Conservation (phyloP, 768 basidiomycete genomes). For the Russula olivacea region DNA sequence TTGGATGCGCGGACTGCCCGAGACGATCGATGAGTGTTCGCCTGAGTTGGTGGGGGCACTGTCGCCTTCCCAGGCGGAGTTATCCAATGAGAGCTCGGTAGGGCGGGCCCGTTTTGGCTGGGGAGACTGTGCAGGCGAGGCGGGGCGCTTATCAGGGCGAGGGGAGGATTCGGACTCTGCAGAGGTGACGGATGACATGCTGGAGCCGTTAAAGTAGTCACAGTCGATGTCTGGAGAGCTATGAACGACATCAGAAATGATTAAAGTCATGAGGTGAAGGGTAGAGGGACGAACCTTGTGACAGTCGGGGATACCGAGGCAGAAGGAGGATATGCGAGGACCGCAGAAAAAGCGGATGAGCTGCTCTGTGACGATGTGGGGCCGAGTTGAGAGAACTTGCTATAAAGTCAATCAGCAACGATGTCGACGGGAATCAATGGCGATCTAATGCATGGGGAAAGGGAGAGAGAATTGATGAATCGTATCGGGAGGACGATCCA, state of each 20-base stretch:
- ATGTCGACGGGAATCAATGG: constrained; percentile 20
- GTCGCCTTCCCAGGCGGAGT: constrained; percentile 28
- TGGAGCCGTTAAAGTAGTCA: constrained; percentile 45
- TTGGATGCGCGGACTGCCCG: constrained; percentile 51
- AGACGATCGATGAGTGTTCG: constrained; percentile 37
- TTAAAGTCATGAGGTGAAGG: constrained; percentile 5
- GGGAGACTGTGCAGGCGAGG: constrained; percentile 40
- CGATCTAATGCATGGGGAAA: constrained; percentile 22
- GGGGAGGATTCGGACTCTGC: constrained; percentile 60
- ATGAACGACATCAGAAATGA: constrained; percentile 11
- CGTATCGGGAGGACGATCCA: constrained; percentile 20
- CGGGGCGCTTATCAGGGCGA: constrained; percentile 52
- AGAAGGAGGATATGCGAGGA: constrained; percentile 16
- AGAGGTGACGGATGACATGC: constrained; percentile 77
- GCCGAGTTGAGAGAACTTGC: constrained; percentile 22
- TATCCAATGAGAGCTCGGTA: constrained; percentile 27
- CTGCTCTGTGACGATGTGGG: constrained; percentile 4
- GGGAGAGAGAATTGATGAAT: constrained; percentile 14
- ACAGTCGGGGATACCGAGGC: constrained; percentile 25
- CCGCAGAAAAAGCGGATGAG: constrained; percentile 19
- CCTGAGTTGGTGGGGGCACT: constrained; percentile 26
- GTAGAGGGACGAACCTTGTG: constrained; percentile 19
- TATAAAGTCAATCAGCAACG: constrained; percentile 26
- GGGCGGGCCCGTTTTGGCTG: constrained; percentile 47
- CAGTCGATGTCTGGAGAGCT: constrained; percentile 44